Base-by-base conservation (phyloP, 2,329 filamentous ascomycete species). In the Raffaelea deltoideospora region DNA sequence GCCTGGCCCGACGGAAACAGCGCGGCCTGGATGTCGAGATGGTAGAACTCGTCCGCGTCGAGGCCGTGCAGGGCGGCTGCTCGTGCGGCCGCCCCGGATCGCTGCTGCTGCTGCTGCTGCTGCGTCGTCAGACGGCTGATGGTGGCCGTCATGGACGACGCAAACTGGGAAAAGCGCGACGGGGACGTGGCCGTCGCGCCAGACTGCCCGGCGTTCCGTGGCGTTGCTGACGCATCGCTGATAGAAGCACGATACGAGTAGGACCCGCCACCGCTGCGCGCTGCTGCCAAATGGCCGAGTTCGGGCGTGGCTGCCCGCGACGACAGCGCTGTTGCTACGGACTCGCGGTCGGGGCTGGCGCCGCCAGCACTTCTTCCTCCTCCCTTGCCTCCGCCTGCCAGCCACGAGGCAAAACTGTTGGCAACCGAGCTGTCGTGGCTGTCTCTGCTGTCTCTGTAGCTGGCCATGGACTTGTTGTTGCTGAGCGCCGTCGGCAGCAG, bases 21-120 rank as follows among this genome's bases (percentile, higher is more conserved):
- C 0, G 65, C 64, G 2, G 63, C 50, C 23, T 69, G 63, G 28
- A 78, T 60, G 47, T 76, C 62, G 34, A 78, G 55, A 34, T 60
- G 62, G 45, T 65, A 61, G 6, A 76, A 59, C 40, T 74, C 68
- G 41, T 76, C 71, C 37, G 66, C 56, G 19, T 48, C 47, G 39
- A 50, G 37, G 21, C 34, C 34, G 17, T n/a, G 35, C 38, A 4
- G 11, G 14, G n/a, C 14, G 8, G 27, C 9, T 14, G 10, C 27
- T n/a, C 27, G 6, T 6, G 36, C 13, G n/a, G 10, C 14, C 7
- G 27, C 19, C 21, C 10, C 33, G 3, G 33, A 19, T 50, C 4
- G 44, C 34, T 1, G 41, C 50, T 31, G 13, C 50, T n/a, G n/a
- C 35, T 37, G 37, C 30, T 36, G 39, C 19, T 51, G 51, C 20